Evolutionary conservation across 2,329 filamentous ascomycete species (phyloP), one percentile per base, ranked within the genome.

Genomic region (Penicillium frequentans): DNA sequence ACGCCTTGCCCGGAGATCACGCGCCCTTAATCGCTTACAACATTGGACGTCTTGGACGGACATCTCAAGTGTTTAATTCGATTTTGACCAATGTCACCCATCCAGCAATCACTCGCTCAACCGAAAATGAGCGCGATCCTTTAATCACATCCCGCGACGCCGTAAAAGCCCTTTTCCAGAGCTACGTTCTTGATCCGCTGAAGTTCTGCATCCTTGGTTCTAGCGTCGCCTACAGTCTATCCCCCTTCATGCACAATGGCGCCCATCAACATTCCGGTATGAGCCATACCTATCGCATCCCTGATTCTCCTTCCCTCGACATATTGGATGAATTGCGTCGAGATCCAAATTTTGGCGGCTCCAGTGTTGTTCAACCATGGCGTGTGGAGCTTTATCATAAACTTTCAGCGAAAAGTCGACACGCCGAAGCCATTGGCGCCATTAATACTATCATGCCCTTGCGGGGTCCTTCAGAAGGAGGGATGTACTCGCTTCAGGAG

Each of bases 371-470:
- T 29, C 76, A 77, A 54, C 76, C 76, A 5, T 78, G 75, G 73
- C 73, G 76, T 48, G 75, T 77, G 23, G 69, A 73, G 37, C 61
- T 76, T 5, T 72, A 73, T 21, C 68, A 72, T 27, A 72, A 73
- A 43, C 63, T 78, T 2, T 66, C 70, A 11, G 69, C 73, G 7
- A 74, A 75, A 56, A 77, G 75, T 49, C 70, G 69, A 16, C 74
- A 78, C 54, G 75, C 74, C n/a, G 74, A 76, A 55, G 75, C 75
- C 4, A 78, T 78, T n/a, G 76, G 76, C 3, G 76, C 76, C 1
- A 72, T 78, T 56, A 78, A 78, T 57, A 78, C 76, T 0, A 72
- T 78, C 16, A 74, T 78, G 67, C 76, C 76, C 14, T 61, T 78
- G n/a, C 74, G 75, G 24, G 71, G 69, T 1, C 60, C 69, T 5